These are phyloP conservation scores for Coniophora puteana DNA, from an alignment of 1,284 basidiomycete genomes.

Conservation along the genomic window DNA sequence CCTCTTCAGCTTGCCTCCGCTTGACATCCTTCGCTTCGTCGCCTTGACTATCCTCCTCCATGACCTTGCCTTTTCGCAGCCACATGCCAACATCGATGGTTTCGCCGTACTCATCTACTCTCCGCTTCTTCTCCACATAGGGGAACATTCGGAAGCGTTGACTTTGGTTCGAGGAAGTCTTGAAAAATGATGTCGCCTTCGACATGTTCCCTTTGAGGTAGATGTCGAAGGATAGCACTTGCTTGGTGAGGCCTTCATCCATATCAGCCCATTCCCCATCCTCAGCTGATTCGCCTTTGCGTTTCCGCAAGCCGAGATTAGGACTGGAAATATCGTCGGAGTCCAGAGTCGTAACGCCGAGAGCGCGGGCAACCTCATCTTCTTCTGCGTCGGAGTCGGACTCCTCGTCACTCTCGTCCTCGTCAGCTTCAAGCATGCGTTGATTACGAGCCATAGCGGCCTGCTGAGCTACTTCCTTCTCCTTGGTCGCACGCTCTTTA, in stretches of 20 bases:
- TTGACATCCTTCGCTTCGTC: conserved; percentile 78
- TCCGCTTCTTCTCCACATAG: conserved; percentile 87
- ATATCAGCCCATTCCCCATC: conserved; percentile 71
- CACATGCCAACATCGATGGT: conserved; percentile 92
- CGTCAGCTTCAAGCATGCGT: conserved; percentile 88
- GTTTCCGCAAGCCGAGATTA: conserved; percentile 14
- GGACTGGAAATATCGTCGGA: conserved; percentile 25
- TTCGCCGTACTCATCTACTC: conserved; percentile 96
- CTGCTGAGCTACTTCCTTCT: conserved; percentile 85
- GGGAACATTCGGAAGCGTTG: conserved; percentile 97
- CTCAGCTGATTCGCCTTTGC: conserved; percentile 45
- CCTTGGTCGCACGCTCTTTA: conserved; percentile 77
- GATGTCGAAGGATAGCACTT: conserved; percentile 88
- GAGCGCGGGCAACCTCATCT: conserved; percentile 62
- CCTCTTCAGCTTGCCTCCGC: conserved; percentile 73
- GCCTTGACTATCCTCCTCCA: conserved; percentile 84
- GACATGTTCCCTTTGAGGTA: conserved; percentile 93
- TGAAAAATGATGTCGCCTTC: conserved; percentile 81
- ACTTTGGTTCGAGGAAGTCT: conserved; percentile 60
- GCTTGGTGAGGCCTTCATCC: conserved; percentile 69
- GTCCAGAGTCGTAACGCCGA: conserved; percentile 51
- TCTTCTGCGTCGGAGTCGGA: conserved; percentile 58
- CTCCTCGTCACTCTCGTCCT: conserved; percentile 61
- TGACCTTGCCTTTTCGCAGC: conserved; percentile 83
- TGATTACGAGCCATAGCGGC: conserved; percentile 82